Evolutionary conservation across 1,284 basidiomycete species (phyloP), one percentile per base, ranked within the genome.

Genomic region (Kwoniella shivajii): DNA sequence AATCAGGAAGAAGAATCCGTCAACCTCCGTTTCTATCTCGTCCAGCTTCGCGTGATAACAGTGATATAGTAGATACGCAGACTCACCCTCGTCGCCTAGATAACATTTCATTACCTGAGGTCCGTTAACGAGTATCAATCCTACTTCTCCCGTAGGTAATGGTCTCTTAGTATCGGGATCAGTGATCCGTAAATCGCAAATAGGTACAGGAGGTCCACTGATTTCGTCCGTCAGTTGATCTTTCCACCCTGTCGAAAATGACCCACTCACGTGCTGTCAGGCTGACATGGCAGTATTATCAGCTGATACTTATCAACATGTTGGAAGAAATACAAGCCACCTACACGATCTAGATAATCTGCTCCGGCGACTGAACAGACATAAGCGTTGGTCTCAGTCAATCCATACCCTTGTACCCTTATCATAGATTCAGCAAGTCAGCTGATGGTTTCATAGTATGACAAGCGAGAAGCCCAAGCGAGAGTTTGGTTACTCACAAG

Each of bases 41-140:
- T n/a, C n/a, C n/a, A 13, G n/a, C 30, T 26, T 11, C n/a, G 38
- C 7, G 37, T 39, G 27, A 50, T 14, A 47, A 10, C 33, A 26
- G 36, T 6, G 24, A 29, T 38, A 29, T 18, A 41, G 18, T 53
- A 22, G 16, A 24, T 2, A 55, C 13, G 0, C 18, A 41, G 18
- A 30, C 66, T 50, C 50, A 70, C 73, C 64, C 18, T 64, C 59
- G 56, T 76, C 68, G n/a, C 63, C 65, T 33, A 65, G 63, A 53
- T 76, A 76, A 36, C 66, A 66, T 48, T 71, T 73, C 74, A 76
- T 75, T 27, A 74, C 66, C 48, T 72, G 71, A 9, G 69, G 68
- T 20, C 74, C 74, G 18, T 66, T 55, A 0, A 74, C 67, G 16
- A 68, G 54, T n/a, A 76, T 46, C 22, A 73, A 49, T 2, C 74